Evolutionary conservation across 164 flowering plant species (phyloP).

Genomic region (Vitis rotundifolia): DNA sequence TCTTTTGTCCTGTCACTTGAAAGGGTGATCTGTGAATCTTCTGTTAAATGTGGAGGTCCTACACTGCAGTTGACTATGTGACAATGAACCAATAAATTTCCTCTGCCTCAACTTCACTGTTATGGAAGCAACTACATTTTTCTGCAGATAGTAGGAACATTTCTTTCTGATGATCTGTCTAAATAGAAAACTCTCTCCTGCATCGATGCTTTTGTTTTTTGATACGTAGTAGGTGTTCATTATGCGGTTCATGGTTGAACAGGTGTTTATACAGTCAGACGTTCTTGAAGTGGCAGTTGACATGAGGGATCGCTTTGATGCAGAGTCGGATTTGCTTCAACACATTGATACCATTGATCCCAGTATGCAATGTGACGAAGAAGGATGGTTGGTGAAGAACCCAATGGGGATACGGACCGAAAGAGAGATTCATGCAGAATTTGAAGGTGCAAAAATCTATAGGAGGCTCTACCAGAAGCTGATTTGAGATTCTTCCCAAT

Average conservation of each 20-base stretch:
- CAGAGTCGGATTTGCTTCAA: conserved; percentile 35
- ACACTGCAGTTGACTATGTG: too few relatives aligned
- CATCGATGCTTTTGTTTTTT: too few relatives aligned
- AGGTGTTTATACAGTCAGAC: conserved; percentile 86
- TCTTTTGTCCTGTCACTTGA: too few relatives aligned
- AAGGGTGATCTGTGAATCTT: too few relatives aligned
- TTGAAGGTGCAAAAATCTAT: conserved; percentile 79
- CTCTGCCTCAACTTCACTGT: too few relatives aligned
- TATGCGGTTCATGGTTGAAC: conserved; percentile 11
- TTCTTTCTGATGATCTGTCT: too few relatives aligned
- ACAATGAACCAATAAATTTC: too few relatives aligned
- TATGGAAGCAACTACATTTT: too few relatives aligned
- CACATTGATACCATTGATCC: conserved; percentile 48
- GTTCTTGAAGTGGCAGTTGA: conserved; percentile 82
- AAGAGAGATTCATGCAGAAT: conserved; percentile 92
- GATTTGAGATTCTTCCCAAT: neutral
- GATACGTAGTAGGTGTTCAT: too few relatives aligned
- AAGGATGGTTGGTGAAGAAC: conserved; percentile 76
- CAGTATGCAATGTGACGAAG: conserved; percentile 43
- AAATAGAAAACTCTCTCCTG: too few relatives aligned
- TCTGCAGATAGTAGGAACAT: too few relatives aligned
- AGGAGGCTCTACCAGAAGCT: conserved; percentile 76
- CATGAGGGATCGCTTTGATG: conserved; percentile 82
- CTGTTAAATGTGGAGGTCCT: too few relatives aligned
- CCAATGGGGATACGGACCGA: conserved; percentile 94